A percentile compares a stretch with the other conserved stretches of the same genome.
These are phyloP conservation scores for Trichocladium antarcticum DNA, from an alignment of 495 filamentous ascomycete species.

Conservation along the genomic window DNA sequence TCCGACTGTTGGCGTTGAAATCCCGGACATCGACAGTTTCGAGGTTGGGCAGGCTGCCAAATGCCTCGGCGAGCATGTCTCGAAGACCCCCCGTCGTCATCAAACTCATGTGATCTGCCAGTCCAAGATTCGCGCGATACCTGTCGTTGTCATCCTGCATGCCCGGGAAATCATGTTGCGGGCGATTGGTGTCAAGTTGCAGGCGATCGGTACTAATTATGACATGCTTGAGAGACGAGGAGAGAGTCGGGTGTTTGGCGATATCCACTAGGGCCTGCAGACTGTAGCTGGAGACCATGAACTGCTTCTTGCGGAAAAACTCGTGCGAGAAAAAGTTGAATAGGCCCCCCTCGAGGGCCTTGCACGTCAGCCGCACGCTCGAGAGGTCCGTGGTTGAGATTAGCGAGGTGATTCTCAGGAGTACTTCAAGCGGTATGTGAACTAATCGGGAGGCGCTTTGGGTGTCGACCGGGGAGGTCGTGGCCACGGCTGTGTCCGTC, in stretches of 20 bases:
- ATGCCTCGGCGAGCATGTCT: constrained; percentile 41
- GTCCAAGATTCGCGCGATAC: background rate
- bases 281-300: constrained; percentile 40
- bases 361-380: constrained; percentile 37
- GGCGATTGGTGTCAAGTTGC: background rate
- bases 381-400: constrained; percentile 39
- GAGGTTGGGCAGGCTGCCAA: constrained; percentile 38
- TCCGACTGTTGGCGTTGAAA: constrained; percentile 28
- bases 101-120: constrained; percentile 23
- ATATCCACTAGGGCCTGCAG: constrained; percentile 43
- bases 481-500: background rate
- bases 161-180: no score
- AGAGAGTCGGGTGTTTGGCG: constrained; percentile 37
- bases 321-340: constrained; percentile 39
- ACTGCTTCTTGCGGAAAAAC: constrained; percentile 47
- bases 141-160: background rate
- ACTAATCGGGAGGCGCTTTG: constrained; percentile 10
- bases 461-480: constrained; percentile 4
- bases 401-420: constrained; percentile 31
- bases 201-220: constrained; percentile 36
- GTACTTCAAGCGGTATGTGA: constrained; percentile 31
- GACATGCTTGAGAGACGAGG: constrained; percentile 33
- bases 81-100: constrained; percentile 29
- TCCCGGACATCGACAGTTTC: constrained; percentile 41
- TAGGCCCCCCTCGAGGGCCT: constrained; percentile 31